Evolutionary conservation across 345 rosid genomes (phyloP), one percentile per base, ranked within the genome.

Genomic region (Erucastrum elatum): DNA sequence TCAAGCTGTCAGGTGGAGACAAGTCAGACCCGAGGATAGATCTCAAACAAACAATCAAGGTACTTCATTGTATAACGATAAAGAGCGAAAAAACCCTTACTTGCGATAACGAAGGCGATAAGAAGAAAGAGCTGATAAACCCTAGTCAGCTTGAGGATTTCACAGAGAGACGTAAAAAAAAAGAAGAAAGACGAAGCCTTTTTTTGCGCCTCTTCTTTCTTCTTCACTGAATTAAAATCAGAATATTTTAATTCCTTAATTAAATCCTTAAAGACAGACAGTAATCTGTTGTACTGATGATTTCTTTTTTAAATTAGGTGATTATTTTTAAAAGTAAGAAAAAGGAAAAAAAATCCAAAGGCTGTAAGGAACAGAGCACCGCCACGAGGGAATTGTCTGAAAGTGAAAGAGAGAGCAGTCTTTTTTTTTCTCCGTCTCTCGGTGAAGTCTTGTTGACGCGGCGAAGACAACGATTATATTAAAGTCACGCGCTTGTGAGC

Each of bases 131-230:
- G 71, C 61, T 81, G 82, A 81, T 83, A 85, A 81, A 79, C 77
- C 71, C 81, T 74, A 74, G 72, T 74, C 51, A 86, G 64, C 74
- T 81, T 86, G 61, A 83, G 69, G 84, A 86, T 86, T 83, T 77
- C 75, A 80, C 55, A 53, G 72, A 80, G n/a, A 75, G 55, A 46
- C 25, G 25, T 15, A 1, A 16, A 0, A 21, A 21, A 21, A 21
- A 53, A 75, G 56, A 71, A 6, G 21, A 71, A 72, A 72, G 74
- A 46, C 41, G 64, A 5, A 61, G 64, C 69, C 65, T 80, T 41
- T 12, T 49, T 49, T 75, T 64, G 79, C 39, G 79, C 66, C 75
- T 68, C 82, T 73, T 53, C 78, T 79, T 72, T 9, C 10, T 11
- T 11, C 4, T 51, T 51, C 78, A 60, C 78, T 10, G 70, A 74